phyloP scores from a whole-genome alignment of 495 filamentous ascomycete species.

The Penicillium atrosanguineum region DNA sequence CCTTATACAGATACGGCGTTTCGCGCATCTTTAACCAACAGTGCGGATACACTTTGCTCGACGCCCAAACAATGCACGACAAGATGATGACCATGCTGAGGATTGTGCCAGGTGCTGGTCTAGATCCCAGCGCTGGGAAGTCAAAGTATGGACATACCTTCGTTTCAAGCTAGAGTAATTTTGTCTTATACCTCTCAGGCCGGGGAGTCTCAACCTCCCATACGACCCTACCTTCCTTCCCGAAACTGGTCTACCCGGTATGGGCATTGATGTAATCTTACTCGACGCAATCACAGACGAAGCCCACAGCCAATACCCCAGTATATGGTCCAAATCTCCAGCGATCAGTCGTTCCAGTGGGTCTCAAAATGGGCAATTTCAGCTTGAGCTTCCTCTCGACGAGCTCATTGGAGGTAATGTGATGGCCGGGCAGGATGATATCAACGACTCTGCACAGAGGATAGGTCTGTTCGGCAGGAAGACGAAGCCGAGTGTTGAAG shows the following conservation, averaged over 20 bases:
- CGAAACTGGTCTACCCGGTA: slow-evolving; percentile 55
- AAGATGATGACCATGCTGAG: slow-evolving; percentile 66
- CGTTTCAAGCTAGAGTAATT: not conserved
- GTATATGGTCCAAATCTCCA: slow-evolving; percentile 28
- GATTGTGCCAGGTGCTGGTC: slow-evolving; percentile 48
- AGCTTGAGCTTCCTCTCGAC: slow-evolving; percentile 33
- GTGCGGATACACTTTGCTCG: slow-evolving; percentile 77
- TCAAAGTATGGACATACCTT: slow-evolving; percentile 53
- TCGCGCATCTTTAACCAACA: slow-evolving; percentile 83
- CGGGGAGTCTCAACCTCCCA: slow-evolving; percentile 70
- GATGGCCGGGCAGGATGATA: slow-evolving; percentile 21
- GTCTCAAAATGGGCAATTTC: slow-evolving; percentile 27
- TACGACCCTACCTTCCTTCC: slow-evolving; percentile 89
- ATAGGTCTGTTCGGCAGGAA: slow-evolving; percentile 16
- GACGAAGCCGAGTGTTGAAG: slow-evolving; percentile 19
- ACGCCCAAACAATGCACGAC: slow-evolving; percentile 72
- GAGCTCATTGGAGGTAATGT: slow-evolving; percentile 21
- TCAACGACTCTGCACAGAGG: slow-evolving; percentile 23
- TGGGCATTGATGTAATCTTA: slow-evolving; percentile 54
- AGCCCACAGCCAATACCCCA: slow-evolving; percentile 17
- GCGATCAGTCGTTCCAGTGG: slow-evolving; percentile 26
- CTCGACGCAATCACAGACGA: slow-evolving; percentile 13
- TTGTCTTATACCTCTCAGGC: slow-evolving; percentile 46
- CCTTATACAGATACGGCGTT: slow-evolving; percentile 64
- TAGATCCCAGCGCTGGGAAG: slow-evolving; percentile 72